A percentile compares a stretch with the other conserved stretches of the same genome.
These are phyloP conservation scores for Pythium vanterpoolii DNA, from an alignment of 352 stramenopile genomes.

Conservation along the genomic window DNA sequence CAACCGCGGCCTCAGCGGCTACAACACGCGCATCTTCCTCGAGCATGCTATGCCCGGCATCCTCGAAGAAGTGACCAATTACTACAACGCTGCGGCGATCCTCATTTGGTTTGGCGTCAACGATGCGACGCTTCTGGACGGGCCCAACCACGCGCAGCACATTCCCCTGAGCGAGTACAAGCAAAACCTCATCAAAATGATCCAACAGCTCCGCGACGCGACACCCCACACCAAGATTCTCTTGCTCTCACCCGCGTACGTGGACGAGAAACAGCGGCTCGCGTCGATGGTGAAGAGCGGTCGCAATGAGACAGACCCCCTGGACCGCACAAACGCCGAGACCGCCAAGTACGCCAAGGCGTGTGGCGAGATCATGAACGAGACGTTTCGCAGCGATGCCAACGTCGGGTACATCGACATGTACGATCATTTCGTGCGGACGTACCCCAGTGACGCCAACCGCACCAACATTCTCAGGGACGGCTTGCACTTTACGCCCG, in stretches of 20 bases:
- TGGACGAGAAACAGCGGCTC: constrained; percentile 10
- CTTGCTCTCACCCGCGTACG: constrained; percentile 1
- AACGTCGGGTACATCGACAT: constrained; percentile 10
- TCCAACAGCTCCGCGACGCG: constrained; percentile 4
- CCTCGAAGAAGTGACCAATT: constrained; percentile 1
- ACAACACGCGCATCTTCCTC: constrained; percentile 12
- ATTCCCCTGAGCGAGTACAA: constrained; percentile 44
- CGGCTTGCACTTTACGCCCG: constrained; percentile 3
- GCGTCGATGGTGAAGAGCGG: constrained; percentile 1
- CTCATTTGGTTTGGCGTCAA: constrained; percentile 55
- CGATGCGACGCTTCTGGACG: constrained; percentile 43
- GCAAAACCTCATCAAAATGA: constrained; percentile 24
- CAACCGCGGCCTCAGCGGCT: constrained; percentile 11
- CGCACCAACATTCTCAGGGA: constrained; percentile 1
- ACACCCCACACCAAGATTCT: not conserved
- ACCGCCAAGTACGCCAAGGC: constrained; percentile 3
- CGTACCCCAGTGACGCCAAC: constrained; percentile 5
- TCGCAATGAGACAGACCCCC: not conserved
- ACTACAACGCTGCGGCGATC: not conserved
- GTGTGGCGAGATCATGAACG: not conserved
- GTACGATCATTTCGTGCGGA: constrained; percentile 3
- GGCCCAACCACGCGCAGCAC: constrained; percentile 35
- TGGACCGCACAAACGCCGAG: constrained; percentile 7
- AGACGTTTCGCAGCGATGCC: not conserved
- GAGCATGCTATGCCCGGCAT: constrained; percentile 6